These are phyloP conservation scores for Podospora appendiculata DNA, from an alignment of 495 filamentous ascomycete genomes.

Conservation along the genomic window DNA sequence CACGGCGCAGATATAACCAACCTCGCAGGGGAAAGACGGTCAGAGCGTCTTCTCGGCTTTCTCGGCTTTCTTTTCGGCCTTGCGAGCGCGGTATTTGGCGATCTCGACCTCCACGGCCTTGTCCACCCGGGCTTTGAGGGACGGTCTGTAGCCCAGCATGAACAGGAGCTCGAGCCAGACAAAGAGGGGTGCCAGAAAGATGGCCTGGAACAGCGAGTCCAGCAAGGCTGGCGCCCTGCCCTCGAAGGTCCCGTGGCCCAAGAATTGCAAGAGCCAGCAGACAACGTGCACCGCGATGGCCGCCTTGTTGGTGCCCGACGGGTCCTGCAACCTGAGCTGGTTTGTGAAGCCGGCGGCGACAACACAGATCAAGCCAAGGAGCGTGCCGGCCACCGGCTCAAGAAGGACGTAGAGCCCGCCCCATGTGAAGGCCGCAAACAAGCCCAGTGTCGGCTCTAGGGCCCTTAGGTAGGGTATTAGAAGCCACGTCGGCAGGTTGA, in stretches of 20 bases:
- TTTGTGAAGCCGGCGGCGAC: constrained; percentile 65
- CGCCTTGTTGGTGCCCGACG: constrained; percentile 58
- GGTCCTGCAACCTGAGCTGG: constrained; percentile 60
- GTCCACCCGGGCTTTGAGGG: constrained; percentile 71
- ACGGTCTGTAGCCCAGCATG: constrained; percentile 80
- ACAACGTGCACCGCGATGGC: constrained; percentile 59
- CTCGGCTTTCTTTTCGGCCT: constrained; percentile 10
- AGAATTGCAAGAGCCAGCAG: constrained; percentile 82
- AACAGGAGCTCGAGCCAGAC: constrained; percentile 96
- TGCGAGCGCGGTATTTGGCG: constrained; percentile 46
- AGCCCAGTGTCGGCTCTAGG: constrained; percentile 54
- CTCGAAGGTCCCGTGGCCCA: constrained; percentile 89
- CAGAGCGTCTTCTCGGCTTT: neutral
- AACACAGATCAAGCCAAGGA: constrained; percentile 66
- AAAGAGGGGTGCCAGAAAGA: constrained; percentile 95
- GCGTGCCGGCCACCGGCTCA: constrained; percentile 80
- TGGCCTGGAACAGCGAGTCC: constrained; percentile 83
- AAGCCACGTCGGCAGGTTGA: constrained; percentile 63
- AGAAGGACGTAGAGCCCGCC: constrained; percentile 79
- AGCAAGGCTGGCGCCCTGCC: constrained; percentile 79
- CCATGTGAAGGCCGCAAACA: constrained; percentile 62
- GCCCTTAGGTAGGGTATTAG: constrained; percentile 64
- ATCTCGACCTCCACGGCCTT: constrained; percentile 65
- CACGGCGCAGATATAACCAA: neutral
- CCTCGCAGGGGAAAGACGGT: too few species aligned